Conservation (phyloP, 2,329 filamentous ascomycete species). For the Aspergillus terreus region DNA sequence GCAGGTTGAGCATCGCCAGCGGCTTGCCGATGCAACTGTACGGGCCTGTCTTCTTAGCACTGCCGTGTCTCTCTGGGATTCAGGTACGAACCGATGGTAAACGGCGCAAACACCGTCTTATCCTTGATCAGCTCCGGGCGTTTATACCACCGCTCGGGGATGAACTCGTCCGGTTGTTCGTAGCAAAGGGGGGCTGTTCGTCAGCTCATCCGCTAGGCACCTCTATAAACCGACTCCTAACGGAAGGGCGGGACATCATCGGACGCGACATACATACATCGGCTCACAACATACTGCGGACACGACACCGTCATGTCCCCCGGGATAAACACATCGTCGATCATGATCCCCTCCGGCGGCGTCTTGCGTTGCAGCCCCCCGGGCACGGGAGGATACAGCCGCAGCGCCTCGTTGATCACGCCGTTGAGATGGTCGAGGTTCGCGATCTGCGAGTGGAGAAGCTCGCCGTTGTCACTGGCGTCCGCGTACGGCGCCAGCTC, state of each 20-base stretch:
- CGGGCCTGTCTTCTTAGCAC: slow-evolving; percentile 16
- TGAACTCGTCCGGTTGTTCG: slow-evolving; percentile 18
- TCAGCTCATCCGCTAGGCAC: too few relatives aligned
- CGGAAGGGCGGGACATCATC: too few relatives aligned
- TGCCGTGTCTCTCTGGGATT: too few relatives aligned
- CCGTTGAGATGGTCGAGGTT: too few relatives aligned
- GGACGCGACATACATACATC: slow-evolving; percentile 15
- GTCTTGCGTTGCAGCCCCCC: too few relatives aligned
- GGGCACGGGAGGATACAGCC: too few relatives aligned
- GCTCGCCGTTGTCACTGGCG: too few relatives aligned
- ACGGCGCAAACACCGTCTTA: slow-evolving; percentile 32
- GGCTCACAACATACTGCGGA: slow-evolving; percentile 20
- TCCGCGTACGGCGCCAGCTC: too few relatives aligned
- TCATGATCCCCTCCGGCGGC: slow-evolving; percentile 11
- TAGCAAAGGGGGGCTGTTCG: slow-evolving; percentile 24
- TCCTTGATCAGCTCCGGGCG: slow-evolving; percentile 32
- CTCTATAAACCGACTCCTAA: too few relatives aligned
- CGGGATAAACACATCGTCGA: slow-evolving; percentile 15
- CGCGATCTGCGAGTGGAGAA: too few relatives aligned
- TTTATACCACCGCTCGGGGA: slow-evolving; percentile 32
- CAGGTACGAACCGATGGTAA: slow-evolving; percentile 21
- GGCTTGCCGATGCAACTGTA: slow-evolving; percentile 37
- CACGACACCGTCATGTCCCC: slow-evolving; percentile 19
- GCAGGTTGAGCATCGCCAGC: slow-evolving; percentile 36
- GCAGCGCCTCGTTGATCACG: too few relatives aligned